Evolutionary conservation across 345 rosid species (phyloP), one percentile per base, ranked within the genome.

Genomic region (Pugionium dolabratum): DNA sequence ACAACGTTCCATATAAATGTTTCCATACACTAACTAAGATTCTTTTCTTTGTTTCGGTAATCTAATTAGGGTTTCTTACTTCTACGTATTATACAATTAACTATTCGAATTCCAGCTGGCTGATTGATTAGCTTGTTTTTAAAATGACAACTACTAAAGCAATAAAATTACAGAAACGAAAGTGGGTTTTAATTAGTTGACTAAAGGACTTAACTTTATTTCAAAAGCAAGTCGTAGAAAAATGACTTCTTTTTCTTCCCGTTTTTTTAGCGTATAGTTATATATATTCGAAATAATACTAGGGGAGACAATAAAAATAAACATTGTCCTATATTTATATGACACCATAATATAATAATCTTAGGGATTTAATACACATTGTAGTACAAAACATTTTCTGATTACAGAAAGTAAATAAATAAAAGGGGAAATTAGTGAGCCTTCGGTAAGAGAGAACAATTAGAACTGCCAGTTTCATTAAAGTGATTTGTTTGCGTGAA

Each of bases 161-260:
- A 9, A 52, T 59, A 35, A 29, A 65, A 26, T 29, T 42, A 49
- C 25, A 42, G 42, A 71, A 41, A 65, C 66, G 45, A 58, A 66
- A 51, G 61, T 66, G 8, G 76, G 66, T 59, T 44, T 54, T 59
- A 59, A 59, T 51, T 65, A 59, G 76, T 65, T 72, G 72, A 72
- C 71, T 30, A 35, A 51, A 66, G 35, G 50, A 58, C 64, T 30
- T 0, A 59, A 30, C 67, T 73, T 73, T 59, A 33, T 36, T n/a
- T 64, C 5, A 49, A 65, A 65, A 58, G 71, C 42, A 54, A 59
- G 67, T 66, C 50, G 29, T 29, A 33, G 10, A 65, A 65, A 53
- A 73, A 66, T 34, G 70, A 43, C 55, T 43, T 1, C 5, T 64
- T 57, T 47, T 42, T 50, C 40, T 32, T 56, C 28, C 61, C 50